Conservation (phyloP, 2,329 filamentous ascomycete genomes). For the Paraconiothyrium sp. region DNA sequence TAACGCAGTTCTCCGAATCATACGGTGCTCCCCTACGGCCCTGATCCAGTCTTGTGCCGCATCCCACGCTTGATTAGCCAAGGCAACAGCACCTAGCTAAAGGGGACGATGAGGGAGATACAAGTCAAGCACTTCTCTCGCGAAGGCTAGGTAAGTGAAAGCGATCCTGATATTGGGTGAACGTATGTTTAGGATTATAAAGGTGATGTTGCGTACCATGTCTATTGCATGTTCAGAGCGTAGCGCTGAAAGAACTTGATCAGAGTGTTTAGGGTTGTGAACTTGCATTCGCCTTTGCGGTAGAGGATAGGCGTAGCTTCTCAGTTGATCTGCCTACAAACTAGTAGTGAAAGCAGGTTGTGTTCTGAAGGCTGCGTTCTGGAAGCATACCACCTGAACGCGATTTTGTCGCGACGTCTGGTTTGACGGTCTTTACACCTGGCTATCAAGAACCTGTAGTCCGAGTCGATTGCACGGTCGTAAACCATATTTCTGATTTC, state of each 20-base stretch:
- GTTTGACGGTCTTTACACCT: neutral
- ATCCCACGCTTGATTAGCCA: neutral
- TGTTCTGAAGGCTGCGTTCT: neutral
- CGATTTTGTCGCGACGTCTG: neutral
- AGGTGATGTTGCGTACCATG: too few species aligned
- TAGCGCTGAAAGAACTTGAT: neutral
- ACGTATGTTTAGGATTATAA: too few species aligned
- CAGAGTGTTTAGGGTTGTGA: neutral
- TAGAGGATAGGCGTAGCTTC: neutral
- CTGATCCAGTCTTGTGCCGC: neutral
- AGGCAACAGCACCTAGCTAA: too few species aligned
- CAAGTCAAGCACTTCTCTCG: neutral
- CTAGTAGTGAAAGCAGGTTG: neutral
- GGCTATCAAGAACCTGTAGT: neutral
- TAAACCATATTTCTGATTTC: neutral
- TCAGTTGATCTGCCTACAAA: neutral
- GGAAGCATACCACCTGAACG: neutral
- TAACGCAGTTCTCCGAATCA: neutral
- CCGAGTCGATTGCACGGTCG: neutral
- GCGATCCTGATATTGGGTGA: too few species aligned
- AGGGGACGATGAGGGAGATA: too few species aligned
- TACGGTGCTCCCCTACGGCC: too few species aligned
- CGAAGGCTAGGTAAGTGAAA: neutral
- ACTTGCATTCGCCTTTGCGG: neutral
- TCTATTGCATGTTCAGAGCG: too few species aligned